Conservation (phyloP, 176 grass and related monocot genomes). For the Carex myosuroides region DNA sequence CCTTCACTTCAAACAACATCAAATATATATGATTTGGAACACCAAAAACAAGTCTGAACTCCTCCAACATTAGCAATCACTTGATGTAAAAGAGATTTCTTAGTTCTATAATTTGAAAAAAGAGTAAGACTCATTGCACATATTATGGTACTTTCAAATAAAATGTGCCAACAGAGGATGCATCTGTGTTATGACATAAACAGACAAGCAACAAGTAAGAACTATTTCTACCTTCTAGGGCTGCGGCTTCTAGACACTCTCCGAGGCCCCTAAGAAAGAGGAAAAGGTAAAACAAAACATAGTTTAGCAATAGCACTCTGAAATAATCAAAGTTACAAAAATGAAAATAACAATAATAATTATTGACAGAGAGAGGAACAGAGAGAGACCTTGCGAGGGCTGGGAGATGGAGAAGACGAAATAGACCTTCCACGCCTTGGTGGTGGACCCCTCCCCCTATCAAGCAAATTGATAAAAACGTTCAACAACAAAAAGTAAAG, state of each 20-base stretch:
- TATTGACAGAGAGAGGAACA: background rate
- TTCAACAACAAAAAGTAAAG: background rate
- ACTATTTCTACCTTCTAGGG: slow-evolving; percentile 63
- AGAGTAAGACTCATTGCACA: background rate
- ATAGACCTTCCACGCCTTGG: slow-evolving; percentile 87
- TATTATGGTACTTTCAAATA: background rate
- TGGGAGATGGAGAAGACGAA: slow-evolving; percentile 82
- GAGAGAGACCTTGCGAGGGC: slow-evolving; percentile 47
- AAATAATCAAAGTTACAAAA: background rate
- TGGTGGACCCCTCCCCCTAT: slow-evolving; percentile 66
- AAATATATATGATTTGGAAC: background rate
- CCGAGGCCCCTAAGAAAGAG: slow-evolving; percentile 46
- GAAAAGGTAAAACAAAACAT: background rate
- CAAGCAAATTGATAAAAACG: background rate
- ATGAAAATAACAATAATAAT: background rate
- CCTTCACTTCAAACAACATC: background rate
- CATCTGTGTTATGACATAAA: background rate
- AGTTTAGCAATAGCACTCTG: background rate
- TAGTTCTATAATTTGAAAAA: background rate
- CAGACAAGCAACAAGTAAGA: background rate
- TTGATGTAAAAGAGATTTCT: background rate
- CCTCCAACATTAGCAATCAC: background rate
- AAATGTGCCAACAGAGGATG: background rate
- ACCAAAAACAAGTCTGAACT: background rate
- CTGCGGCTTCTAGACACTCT: slow-evolving; percentile 87